A percentile compares a stretch with the other conserved stretches of the same genome.
Conservation (phyloP, 1,139 yeast species). For the Candida smagusa region DNA sequence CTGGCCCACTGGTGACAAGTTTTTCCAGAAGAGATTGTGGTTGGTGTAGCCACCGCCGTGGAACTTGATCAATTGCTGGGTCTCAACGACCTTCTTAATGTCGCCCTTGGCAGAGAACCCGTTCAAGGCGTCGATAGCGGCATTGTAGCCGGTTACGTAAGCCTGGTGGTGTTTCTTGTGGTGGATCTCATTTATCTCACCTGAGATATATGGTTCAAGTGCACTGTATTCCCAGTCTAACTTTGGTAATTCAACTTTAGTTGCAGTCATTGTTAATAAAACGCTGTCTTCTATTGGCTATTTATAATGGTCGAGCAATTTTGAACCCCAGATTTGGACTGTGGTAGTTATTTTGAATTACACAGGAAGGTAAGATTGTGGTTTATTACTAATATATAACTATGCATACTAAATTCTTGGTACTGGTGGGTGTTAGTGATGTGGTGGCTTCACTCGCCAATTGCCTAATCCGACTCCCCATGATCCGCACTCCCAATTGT, state of each 20-base stretch:
- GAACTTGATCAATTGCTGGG: conserved; percentile 40
- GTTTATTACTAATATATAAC: too few relatives aligned
- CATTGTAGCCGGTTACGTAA: conserved; percentile 40
- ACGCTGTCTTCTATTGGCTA: neutral
- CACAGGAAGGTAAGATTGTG: too few relatives aligned
- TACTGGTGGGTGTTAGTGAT: too few relatives aligned
- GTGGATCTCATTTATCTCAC: conserved; percentile 40
- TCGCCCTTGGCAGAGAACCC: conserved; percentile 37
- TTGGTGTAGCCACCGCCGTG: conserved; percentile 47
- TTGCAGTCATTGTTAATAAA: conserved; percentile 6
- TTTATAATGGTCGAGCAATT: conserved; percentile 1
- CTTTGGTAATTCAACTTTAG: conserved; percentile 28
- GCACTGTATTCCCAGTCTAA: conserved; percentile 42
- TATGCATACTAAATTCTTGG: too few relatives aligned
- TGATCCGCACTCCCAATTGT: too few relatives aligned
- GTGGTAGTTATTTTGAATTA: conserved; percentile 3
- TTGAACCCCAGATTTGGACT: conserved; percentile 3
- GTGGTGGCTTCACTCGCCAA: too few relatives aligned
- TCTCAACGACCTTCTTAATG: conserved; percentile 33
- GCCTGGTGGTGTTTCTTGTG: conserved; percentile 43
- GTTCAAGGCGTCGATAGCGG: conserved; percentile 35
- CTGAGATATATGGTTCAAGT: conserved; percentile 43
- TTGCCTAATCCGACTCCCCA: too few relatives aligned
- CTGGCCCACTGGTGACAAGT: conserved; percentile 37
- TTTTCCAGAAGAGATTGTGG: conserved; percentile 45